Evolutionary conservation across 2,329 filamentous ascomycete species (phyloP).

Genomic region (Furcasterigmium furcatum): DNA sequence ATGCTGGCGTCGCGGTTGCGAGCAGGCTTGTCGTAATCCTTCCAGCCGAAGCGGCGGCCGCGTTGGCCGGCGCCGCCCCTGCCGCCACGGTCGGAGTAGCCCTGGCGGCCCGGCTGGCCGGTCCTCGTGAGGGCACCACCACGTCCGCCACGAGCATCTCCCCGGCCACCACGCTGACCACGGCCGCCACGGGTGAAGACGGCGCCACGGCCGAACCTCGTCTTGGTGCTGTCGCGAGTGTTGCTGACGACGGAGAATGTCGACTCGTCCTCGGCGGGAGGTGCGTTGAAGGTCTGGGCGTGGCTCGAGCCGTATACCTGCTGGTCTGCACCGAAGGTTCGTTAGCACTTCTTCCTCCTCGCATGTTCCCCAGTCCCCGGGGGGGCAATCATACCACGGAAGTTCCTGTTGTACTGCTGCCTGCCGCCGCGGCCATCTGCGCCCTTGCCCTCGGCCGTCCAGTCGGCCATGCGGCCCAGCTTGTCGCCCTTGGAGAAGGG

Average conservation of each 20-base stretch:
- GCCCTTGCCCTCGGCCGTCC: constrained; percentile 89
- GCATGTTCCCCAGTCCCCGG: neutral
- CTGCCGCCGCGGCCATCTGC: constrained; percentile 71
- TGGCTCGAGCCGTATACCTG: constrained; percentile 94
- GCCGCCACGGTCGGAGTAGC: constrained; percentile 70
- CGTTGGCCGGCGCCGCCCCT: constrained; percentile 68
- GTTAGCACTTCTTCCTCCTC: constrained; percentile 4
- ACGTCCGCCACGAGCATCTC: constrained; percentile 55
- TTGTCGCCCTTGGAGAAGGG: constrained; percentile 99
- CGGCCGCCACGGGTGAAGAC: constrained; percentile 82
- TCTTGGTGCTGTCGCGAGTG: constrained; percentile 79
- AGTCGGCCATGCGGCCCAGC: constrained; percentile 98
- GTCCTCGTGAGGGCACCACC: constrained; percentile 66
- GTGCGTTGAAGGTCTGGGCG: constrained; percentile 83
- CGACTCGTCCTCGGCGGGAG: constrained; percentile 91
- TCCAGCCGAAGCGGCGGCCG: constrained; percentile 93
- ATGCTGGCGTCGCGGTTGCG: constrained; percentile 95
- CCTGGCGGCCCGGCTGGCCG: constrained; percentile 56
- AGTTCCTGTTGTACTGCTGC: constrained; percentile 89
- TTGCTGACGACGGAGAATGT: constrained; percentile 98
- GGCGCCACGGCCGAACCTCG: constrained; percentile 84
- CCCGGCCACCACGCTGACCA: constrained; percentile 72
- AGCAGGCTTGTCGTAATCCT: constrained; percentile 97
- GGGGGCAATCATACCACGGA: constrained; percentile 65
- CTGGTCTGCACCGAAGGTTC: constrained; percentile 62